Conservation (phyloP, 176 grass and related monocot species). For the Oropetium thomaeum region DNA sequence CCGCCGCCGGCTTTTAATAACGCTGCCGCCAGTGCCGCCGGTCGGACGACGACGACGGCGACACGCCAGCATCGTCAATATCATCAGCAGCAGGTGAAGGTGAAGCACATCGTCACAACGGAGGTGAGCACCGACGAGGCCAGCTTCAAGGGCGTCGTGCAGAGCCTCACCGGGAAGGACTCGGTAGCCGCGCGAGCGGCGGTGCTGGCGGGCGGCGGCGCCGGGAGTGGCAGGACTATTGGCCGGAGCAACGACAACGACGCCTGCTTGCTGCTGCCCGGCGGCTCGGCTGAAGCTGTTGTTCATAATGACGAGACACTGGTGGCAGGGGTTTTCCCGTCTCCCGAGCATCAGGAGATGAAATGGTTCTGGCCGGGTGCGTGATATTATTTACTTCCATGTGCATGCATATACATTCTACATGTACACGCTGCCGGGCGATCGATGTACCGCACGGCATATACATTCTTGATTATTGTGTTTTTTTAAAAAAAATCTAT, state of each 20-base stretch:
- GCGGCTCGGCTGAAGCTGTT: background rate
- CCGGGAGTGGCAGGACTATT: background rate
- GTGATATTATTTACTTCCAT: background rate
- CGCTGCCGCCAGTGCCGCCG: background rate
- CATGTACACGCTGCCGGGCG: no score
- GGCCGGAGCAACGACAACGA: background rate
- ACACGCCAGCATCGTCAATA: background rate
- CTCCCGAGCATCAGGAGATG: background rate
- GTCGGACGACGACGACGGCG: background rate
- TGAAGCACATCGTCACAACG: slow-evolving; percentile 44
- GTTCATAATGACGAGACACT: background rate
- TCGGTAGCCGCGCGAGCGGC: slow-evolving; percentile 29
- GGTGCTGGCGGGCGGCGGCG: background rate
- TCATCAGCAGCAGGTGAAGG: slow-evolving; percentile 16
- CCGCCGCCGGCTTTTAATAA: no score
- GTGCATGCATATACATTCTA: background rate
- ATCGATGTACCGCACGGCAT: no score
- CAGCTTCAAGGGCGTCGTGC: slow-evolving; percentile 48
- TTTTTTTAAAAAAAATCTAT: no score
- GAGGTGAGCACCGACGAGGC: slow-evolving; percentile 41
- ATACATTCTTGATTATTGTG: no score
- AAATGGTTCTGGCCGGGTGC: background rate
- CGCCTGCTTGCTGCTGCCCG: no score
- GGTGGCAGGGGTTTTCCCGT: background rate
- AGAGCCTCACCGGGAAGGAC: slow-evolving; percentile 48